Evolutionary conservation across 129 eudicot species (phyloP), one percentile per base, ranked within the genome.

Genomic region (Flaveria sonorensis): DNA sequence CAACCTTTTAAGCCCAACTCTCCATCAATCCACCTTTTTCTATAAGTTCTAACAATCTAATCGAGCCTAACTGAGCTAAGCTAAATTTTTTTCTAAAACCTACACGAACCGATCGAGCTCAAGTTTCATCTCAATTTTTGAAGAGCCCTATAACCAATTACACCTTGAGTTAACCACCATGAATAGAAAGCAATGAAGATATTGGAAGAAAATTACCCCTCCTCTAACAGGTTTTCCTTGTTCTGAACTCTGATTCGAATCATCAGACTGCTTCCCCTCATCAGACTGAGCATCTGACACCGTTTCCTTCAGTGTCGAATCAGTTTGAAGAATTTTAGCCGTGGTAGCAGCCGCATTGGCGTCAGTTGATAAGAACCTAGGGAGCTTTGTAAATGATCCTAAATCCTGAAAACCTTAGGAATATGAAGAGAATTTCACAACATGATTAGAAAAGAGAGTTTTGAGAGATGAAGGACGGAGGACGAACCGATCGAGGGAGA

Each of bases 191-290:
- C 47, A 42, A 42, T 40, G 1, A 63, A 23, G 11, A 79, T 10
- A 21, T 23, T 53, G 65, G 19, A 26, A 45, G 2, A 16, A 14
- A 71, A 69, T 78, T 92, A 92, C 96, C 85, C 85, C 90, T 78
- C 98, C 98, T 14, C 98, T 90, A 75, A 92, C 71, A 70, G 92
- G 65, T 62, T 85, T 89, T 13, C 90, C 94, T 74, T 87, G 89
- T 77, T 87, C 89, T 15, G 88, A 64, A 55, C 77, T 64, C 68
- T 86, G 73, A 56, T 84, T 48, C 47, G 96, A 92, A 20, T 85
- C 92, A 18, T 80, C 86, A 5, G 96, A 85, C 40, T 73, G 70
- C 36, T 86, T 80, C 60, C 77, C 87, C 56, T 73, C 12, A 59
- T 86, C 85, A 19, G 89, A 74, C 11, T 73, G 36, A 63, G 86